These are phyloP conservation scores for Ploettnerulaceae sp. DNA, from an alignment of 2,329 filamentous ascomycete species.

Conservation along the genomic window DNA sequence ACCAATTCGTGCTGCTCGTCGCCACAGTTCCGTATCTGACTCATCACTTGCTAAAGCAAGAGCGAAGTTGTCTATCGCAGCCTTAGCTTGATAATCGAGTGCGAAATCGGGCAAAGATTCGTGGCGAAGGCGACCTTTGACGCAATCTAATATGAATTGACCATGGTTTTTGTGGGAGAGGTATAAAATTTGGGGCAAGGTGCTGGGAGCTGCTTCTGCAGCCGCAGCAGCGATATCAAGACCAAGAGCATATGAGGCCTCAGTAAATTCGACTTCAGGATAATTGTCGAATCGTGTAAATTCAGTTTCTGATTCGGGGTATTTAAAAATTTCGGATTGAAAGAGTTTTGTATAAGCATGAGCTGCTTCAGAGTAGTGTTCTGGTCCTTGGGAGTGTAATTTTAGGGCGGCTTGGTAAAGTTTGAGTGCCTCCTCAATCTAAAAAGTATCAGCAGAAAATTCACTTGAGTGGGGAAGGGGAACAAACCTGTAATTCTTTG, in stretches of 20 bases:
- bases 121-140: conserved; percentile 48
- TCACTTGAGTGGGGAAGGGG: neutral
- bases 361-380: conserved; percentile 68
- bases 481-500: conserved; percentile 72
- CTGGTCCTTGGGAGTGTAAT: conserved; percentile 80
- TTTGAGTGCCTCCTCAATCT: conserved; percentile 94
- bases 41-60: conserved; percentile 59
- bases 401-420: conserved; percentile 89
- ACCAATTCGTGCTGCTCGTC: conserved; percentile 53
- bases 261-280: conserved; percentile 45
- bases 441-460: conserved; percentile 9
- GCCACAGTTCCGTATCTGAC: conserved; percentile 63
- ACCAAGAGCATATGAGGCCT: conserved; percentile 44
- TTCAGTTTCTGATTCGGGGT: conserved; percentile 80
- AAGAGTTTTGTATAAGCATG: conserved; percentile 83
- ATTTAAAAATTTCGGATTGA: conserved; percentile 88
- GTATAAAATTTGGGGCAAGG: conserved; percentile 83
- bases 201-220: conserved; percentile 71
- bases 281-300: conserved; percentile 66
- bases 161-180: conserved; percentile 94
- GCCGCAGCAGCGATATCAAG: conserved; percentile 56
- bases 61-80: conserved; percentile 52
- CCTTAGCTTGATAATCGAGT: conserved; percentile 30
- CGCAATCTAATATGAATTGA: conserved; percentile 79
- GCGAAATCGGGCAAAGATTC: conserved; percentile 37